Evolutionary conservation across 139 green algal species (phyloP), one percentile per base, ranked within the genome.

Genomic region (Chlorella sp.): DNA sequence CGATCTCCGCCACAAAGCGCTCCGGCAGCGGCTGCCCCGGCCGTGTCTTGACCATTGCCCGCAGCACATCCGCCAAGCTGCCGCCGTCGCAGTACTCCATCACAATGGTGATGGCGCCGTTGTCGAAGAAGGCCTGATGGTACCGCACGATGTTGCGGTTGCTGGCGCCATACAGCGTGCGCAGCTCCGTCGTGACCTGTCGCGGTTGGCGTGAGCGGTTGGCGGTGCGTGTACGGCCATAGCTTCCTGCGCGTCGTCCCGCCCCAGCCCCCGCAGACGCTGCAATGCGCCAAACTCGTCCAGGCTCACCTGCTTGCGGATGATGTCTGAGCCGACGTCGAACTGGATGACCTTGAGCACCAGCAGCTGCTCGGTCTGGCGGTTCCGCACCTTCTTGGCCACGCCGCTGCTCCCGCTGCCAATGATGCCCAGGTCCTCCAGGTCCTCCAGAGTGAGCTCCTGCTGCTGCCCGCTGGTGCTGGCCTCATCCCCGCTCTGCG

Each of bases 41-140:
- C 30, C 69, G 64, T 67, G 69, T 76, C 67, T 35, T 33, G 1
- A 49, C 29, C 67, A 62, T 64, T 22, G 67, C 67, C n/a, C 61
- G 74, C 27, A 87, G 51, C 23, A 97, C 72, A 66, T 97, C 91
- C 31, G 78, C 82, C 34, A 98, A 81, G 0, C 81, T 92, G 30
- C 94, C 94, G 0, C 82, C 93, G 63, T 98, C 90, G 88, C 96
- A 94, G 80, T 95, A 96, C 80, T 98, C 93, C 74, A 98, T 87
- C 10, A 94, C 88, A 35, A 98, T 92, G 1, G 85, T 91, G 71
- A 90, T 85, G 68, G 82, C 80, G 4, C 85, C 85, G 65, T 86
- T 85, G 49, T 81, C 77, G 55, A 90, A 87, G 62, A 83, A 90
- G 27, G 77, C 75, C 30, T 74, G 75, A 49, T 84, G 73, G 69